Base-by-base conservation (phyloP, 2,329 filamentous ascomycete species). In the Cytospora piceae region DNA sequence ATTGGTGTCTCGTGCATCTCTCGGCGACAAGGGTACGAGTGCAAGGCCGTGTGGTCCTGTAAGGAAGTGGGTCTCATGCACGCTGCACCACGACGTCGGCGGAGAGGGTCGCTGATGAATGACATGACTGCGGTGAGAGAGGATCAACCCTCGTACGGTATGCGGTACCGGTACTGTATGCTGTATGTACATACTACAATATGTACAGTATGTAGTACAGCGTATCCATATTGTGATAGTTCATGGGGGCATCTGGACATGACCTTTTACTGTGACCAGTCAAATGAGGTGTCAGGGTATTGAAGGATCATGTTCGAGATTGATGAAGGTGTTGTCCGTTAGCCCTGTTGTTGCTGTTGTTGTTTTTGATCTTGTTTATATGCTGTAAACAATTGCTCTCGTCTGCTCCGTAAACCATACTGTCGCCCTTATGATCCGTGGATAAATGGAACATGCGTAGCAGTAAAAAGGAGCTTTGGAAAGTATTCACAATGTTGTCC, bases 51-150 rank as follows among this genome's bases (percentile, higher is more conserved):
- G 8, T 49, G 46, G n/a, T 49, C n/a, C 29, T 24, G n/a, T 15
- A 34, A 59, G 56, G 58, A 46, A 63, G 54, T 63, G 54, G 42
- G 32, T 27, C 20, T 57, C 46, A 54, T 56, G 58, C 34, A 34
- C 14, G 42, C 53, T 52, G 24, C 37, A 31, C 46, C 27, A 68
- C 63, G 66, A 68, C 63, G 66, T 68, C 66, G 61, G 61, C 63
- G 51, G 32, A 58, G 39, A 52, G 17, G 29, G 42, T 22, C 49
- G 49, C 51, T 52, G 59, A 51, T 52, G 34, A 37, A 37, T 37
- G 34, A 37, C 34, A 37, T 37, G 59, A 61, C 53, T 53, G 59
- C 59, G 59, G 59, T 61, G 59, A 34, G 39, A 20, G n/a, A 49
- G 46, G n/a, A 49, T 24, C n/a, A 22, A 49, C n/a, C n/a, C n/a